Evolutionary conservation across 192 early-diverging fungal species (phyloP).

Genomic region (Linnemannia zychae): DNA sequence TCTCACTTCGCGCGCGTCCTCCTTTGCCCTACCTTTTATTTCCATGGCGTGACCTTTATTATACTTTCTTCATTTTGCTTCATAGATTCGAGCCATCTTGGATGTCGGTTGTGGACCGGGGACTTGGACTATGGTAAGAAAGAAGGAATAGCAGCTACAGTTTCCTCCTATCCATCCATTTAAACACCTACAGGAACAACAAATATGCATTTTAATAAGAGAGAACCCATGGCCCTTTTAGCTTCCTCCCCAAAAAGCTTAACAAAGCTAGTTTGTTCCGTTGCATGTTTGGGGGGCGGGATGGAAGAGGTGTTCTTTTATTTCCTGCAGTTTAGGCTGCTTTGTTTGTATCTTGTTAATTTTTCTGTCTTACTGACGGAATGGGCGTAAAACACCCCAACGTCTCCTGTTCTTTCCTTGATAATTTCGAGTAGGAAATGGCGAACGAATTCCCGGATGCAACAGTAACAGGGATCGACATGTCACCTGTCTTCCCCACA

Average conservation of each 20-base stretch:
- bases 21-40: neutral
- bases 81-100: constrained; percentile 23
- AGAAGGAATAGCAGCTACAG: neutral
- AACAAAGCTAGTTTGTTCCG: neutral
- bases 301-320: no score
- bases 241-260: neutral
- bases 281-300: no score
- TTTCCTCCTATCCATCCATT: neutral
- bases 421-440: constrained; percentile 49
- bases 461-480: constrained; percentile 62
- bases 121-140: constrained; percentile 54
- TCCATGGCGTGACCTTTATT: neutral
- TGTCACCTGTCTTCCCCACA: constrained; percentile 49
- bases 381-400: neutral
- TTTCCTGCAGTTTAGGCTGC: no score
- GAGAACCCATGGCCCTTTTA: neutral
- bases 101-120: constrained; percentile 58
- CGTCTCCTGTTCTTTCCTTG: neutral
- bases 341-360: neutral
- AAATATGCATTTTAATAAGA: neutral
- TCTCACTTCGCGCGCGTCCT: neutral
- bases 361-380: neutral
- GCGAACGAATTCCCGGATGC: constrained; percentile 61
- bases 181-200: no score
- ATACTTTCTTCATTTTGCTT: neutral